Base-by-base conservation (phyloP, 2,329 filamentous ascomycete species). In the Septoria linicola region DNA sequence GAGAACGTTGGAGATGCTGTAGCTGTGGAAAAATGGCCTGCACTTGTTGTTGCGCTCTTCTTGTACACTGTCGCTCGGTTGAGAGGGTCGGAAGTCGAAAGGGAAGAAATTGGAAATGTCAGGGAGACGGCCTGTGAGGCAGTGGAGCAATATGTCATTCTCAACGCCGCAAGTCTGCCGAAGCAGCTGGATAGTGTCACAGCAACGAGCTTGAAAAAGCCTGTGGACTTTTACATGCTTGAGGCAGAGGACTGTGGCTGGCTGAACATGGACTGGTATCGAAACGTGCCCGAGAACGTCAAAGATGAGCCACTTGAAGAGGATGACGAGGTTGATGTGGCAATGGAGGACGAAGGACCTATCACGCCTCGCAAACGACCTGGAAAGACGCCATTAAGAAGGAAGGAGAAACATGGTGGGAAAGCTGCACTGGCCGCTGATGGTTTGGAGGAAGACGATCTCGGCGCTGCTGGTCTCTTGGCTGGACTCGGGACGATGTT, bases 401-500 rank as follows among this genome's bases (percentile, higher is more conserved):
- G 67, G 17, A 67, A 64, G 23, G 66, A 69, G 51, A 69, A 69
- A 53, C 64, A 65, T 40, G 53, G 53, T 7, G 57, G 53, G 23
- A 59, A 59, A 35, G 27, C 14, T 20, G 62, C 58, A 1, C 34
- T 45, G 21, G 51, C 50, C 7, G 35, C 41, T 11, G 42, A 54
- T 13, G 56, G 50, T 6, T 53, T 54, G 4, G 46, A 51, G 2
- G 52, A 53, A 1, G 61, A 64, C 13, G 55, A 59, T 2, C 21
- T 55, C 5, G 60, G 61, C n/a, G 48, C 61, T 16, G 62, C 66
- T 17, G 68, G 67, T 2, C 39, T 69, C 63, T 54, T 73, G 65
- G 76, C 21, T 70, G 82, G 68, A 68, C 54, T 77, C 13, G 74
- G 74, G 1, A 87, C 83, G 2, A 90, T 90, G 87, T 81, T 91